Evolutionary conservation across 768 basidiomycete genomes (phyloP).

Genomic region (Amanita polypyramis): DNA sequence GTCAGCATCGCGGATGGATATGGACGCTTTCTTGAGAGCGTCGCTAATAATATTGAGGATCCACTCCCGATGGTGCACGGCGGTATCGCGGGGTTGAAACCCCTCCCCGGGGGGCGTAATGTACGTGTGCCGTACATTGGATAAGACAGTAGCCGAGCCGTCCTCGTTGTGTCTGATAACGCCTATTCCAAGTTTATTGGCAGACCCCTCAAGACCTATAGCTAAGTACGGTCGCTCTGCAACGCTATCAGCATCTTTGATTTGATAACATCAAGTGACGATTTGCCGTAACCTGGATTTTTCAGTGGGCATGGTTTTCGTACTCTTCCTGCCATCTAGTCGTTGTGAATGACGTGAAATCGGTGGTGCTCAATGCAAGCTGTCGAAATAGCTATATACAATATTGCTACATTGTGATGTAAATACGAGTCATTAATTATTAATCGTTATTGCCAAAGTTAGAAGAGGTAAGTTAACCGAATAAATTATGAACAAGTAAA

Average conservation of each 20-base stretch:
- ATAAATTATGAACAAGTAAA: neutral
- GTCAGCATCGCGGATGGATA: slow-evolving; percentile 72
- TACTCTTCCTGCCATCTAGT: neutral
- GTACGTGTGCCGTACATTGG: slow-evolving; percentile 96
- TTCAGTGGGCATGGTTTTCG: slow-evolving; percentile 19
- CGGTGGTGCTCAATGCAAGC: neutral
- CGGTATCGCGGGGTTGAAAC: slow-evolving; percentile 92
- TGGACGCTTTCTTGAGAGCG: slow-evolving; percentile 54
- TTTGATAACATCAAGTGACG: neutral
- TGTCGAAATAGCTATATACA: neutral
- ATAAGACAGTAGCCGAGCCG: slow-evolving; percentile 66
- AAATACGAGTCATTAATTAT: neutral
- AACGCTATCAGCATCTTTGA: neutral
- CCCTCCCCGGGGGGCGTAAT: slow-evolving; percentile 98
- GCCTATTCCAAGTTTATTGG: slow-evolving; percentile 95
- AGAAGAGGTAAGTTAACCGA: neutral
- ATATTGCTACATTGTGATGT: neutral
- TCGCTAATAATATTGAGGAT: slow-evolving; percentile 70
- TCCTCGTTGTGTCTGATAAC: slow-evolving; percentile 76
- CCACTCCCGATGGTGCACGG: slow-evolving; percentile 94
- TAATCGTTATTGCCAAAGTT: neutral
- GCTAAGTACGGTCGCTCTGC: slow-evolving; percentile 67
- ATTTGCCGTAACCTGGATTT: slow-evolving; percentile 22
- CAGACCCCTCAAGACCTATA: slow-evolving; percentile 95
- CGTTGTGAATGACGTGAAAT: neutral